These are phyloP conservation scores for Limonium bicolor DNA, from an alignment of 148 eudicot species.

Conservation along the genomic window DNA sequence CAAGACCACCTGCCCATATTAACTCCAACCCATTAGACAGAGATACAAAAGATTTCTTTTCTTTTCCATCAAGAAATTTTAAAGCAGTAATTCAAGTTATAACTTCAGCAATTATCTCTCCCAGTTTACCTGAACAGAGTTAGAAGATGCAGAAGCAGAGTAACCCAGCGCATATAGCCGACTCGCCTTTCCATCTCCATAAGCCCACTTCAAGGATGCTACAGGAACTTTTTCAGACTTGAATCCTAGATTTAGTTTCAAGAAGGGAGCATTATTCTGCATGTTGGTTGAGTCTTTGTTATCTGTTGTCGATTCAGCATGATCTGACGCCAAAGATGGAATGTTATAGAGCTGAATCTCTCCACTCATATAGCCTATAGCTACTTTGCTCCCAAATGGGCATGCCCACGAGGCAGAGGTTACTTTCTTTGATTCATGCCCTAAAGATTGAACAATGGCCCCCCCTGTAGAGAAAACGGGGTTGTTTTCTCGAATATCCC, in stretches of 20 bases:
- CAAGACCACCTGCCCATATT: constrained; percentile 51
- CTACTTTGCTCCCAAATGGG: constrained; percentile 72
- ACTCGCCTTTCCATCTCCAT: constrained; percentile 62
- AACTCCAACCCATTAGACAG: not conserved
- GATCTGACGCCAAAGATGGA: constrained; percentile 21
- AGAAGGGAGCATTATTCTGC: constrained; percentile 36
- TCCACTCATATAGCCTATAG: constrained; percentile 68
- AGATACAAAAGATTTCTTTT: not conserved
- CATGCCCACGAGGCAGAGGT: constrained; percentile 89
- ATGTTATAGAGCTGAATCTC: constrained; percentile 55
- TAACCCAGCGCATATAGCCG: constrained; percentile 64
- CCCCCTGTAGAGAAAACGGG: constrained; percentile 41
- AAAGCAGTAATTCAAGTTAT: no score
- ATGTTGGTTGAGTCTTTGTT: no score
- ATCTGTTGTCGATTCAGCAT: constrained; percentile 22
- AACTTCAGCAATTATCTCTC: no score
- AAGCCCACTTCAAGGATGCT: constrained; percentile 52
- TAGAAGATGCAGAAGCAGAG: constrained; percentile 34
- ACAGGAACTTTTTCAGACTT: constrained; percentile 68
- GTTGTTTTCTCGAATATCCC: constrained; percentile 75
- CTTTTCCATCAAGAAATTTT: not conserved
- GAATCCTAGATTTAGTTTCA: constrained; percentile 80
- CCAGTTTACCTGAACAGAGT: constrained; percentile 73
- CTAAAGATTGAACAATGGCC: constrained; percentile 19
- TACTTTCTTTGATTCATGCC: constrained; percentile 61